These are phyloP conservation scores for Mycena alexandri DNA, from an alignment of 768 basidiomycete species.

Conservation along the genomic window DNA sequence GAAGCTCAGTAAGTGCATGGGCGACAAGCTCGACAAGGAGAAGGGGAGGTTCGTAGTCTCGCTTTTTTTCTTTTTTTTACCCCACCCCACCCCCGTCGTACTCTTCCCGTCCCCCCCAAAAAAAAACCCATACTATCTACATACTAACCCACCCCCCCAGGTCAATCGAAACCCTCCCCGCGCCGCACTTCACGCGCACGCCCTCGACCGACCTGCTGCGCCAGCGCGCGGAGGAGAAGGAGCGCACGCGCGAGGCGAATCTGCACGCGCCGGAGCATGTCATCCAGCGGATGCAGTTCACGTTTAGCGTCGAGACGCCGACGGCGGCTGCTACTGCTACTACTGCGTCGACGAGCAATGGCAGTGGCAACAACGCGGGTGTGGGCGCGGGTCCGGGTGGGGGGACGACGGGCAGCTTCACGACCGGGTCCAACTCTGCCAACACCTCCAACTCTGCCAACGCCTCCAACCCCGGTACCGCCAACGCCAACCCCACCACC, in stretches of 20 bases:
- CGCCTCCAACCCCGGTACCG: neutral
- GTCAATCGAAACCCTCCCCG: constrained; percentile 87
- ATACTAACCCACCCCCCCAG: constrained; percentile 51
- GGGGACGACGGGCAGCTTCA: neutral
- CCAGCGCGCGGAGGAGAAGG: constrained; percentile 85
- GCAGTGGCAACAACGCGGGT: no score
- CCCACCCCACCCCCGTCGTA: no score
- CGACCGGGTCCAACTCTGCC: neutral
- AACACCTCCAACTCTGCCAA: neutral
- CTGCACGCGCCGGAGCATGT: constrained; percentile 74
- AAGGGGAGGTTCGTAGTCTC: constrained; percentile 76
- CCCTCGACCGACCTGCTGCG: constrained; percentile 85
- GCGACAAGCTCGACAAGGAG: constrained; percentile 93
- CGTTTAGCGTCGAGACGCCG: constrained; percentile 82
- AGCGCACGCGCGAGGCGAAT: constrained; percentile 80
- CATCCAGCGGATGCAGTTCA: constrained; percentile 92
- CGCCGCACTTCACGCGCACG: constrained; percentile 85
- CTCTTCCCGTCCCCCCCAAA: no score
- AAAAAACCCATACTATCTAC: no score
- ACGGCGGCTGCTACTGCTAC: constrained; percentile 42
- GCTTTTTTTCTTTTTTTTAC: constrained; percentile 11
- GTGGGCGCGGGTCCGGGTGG: no score
- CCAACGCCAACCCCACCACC: constrained; percentile 54
- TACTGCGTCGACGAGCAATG: no score
- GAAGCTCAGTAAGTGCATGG: constrained; percentile 89